Conservation (phyloP, 352 stramenopile species). For the Achlya hypogyna region DNA sequence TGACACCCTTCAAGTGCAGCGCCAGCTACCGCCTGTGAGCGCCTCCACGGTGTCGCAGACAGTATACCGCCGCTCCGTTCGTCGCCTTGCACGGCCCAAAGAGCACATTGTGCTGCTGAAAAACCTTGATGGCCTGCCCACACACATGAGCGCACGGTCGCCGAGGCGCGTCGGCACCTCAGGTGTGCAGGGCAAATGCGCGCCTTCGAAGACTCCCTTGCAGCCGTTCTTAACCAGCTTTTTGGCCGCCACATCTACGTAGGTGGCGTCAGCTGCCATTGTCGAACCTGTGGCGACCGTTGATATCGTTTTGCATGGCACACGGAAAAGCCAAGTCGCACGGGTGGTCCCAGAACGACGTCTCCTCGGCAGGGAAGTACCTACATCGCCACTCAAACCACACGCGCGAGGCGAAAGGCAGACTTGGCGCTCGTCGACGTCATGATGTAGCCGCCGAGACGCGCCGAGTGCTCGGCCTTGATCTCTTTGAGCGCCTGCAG, state of each 20-base stretch:
- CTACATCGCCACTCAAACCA: neutral
- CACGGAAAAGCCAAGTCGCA: constrained; percentile 96
- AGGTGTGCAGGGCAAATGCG: constrained; percentile 73
- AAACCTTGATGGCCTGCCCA: constrained; percentile 49
- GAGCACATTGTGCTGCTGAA: constrained; percentile 75
- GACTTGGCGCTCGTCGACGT: constrained; percentile 67
- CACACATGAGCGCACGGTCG: neutral
- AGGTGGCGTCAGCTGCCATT: neutral
- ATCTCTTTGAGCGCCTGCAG: constrained; percentile 66
- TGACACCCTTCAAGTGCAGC: constrained; percentile 35
- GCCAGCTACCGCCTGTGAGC: constrained; percentile 32
- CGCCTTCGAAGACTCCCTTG: constrained; percentile 82
- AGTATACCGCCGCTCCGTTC: constrained; percentile 57
- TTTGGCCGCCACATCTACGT: constrained; percentile 26
- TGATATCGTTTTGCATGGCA: constrained; percentile 91
- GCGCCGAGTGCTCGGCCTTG: constrained; percentile 72
- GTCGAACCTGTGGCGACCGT: constrained; percentile 31
- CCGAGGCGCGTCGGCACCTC: constrained; percentile 26
- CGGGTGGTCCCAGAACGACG: constrained; percentile 79
- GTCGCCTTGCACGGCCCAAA: constrained; percentile 82
- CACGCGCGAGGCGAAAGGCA: neutral
- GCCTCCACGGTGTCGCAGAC: neutral
- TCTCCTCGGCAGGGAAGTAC: constrained; percentile 75
- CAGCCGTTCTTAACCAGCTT: constrained; percentile 82
- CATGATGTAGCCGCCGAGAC: constrained; percentile 82